Percentiles rank a stretch among this genome's conserved stretches.
These are phyloP conservation scores for Gigaspora rosea DNA, from an alignment of 192 early-diverging fungal species.

Conservation along the genomic window DNA sequence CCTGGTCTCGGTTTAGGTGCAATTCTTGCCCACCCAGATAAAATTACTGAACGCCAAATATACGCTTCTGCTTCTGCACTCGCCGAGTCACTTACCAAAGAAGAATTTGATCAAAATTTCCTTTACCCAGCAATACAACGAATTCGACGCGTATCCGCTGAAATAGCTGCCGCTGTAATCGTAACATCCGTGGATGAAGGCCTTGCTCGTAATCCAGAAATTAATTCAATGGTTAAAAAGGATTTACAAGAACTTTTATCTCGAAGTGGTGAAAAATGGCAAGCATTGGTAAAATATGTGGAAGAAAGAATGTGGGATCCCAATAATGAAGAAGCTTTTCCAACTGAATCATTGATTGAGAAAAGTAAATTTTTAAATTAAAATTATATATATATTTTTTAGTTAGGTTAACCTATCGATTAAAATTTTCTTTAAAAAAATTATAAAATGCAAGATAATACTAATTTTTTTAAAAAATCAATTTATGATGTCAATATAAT, in stretches of 20 bases:
- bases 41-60: conserved; percentile 81
- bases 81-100: conserved; percentile 66
- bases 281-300: conserved; percentile 31
- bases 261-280: background rate
- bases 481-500: too few relatives aligned
- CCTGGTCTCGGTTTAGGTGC: conserved; percentile 91
- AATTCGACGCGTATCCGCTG: conserved; percentile 81
- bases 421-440: too few relatives aligned
- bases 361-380: too few relatives aligned
- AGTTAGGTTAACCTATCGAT: too few relatives aligned
- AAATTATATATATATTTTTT: too few relatives aligned
- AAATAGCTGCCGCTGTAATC: conserved; percentile 81
- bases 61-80: conserved; percentile 79
- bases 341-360: background rate
- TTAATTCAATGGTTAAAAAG: conserved; percentile 50
- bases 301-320: conserved; percentile 58
- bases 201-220: conserved; percentile 50
- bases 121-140: conserved; percentile 85
- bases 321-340: background rate
- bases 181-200: conserved; percentile 68
- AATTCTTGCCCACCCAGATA: conserved; percentile 65
- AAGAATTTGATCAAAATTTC: conserved; percentile 69
- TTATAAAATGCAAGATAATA: too few relatives aligned
- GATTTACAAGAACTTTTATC: background rate
- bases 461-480: too few relatives aligned